Conservation (phyloP, 1,139 yeast genomes). For the Insectozyma bohioensis region DNA sequence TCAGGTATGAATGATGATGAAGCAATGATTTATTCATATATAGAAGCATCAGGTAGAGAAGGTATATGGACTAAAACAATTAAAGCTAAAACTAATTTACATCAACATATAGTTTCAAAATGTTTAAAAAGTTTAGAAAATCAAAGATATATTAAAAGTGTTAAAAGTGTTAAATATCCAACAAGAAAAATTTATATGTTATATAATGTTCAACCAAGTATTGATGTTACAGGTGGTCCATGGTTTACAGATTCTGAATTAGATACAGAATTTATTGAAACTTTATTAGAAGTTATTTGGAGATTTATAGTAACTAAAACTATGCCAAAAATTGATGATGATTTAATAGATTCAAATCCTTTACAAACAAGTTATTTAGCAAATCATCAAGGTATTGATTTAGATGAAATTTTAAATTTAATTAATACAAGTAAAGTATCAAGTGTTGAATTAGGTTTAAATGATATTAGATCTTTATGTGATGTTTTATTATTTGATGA, state of each 20-base stretch:
- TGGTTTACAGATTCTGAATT: slow-evolving; percentile 98
- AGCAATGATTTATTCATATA: slow-evolving; percentile 85
- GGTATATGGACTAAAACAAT: slow-evolving; percentile 96
- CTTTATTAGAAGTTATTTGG: slow-evolving; percentile 83
- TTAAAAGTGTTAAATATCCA: slow-evolving; percentile 93
- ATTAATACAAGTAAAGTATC: slow-evolving; percentile 76
- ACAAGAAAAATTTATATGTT: slow-evolving; percentile 96
- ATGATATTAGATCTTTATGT: slow-evolving; percentile 79
- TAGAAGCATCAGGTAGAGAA: slow-evolving; percentile 91
- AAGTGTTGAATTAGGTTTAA: slow-evolving; percentile 70
- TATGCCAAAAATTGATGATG: slow-evolving; percentile 63
- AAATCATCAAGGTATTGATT: slow-evolving; percentile 61
- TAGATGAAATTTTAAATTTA: slow-evolving; percentile 72
- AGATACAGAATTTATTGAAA: slow-evolving; percentile 90
- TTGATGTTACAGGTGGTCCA: slow-evolving; percentile 98
- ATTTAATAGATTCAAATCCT: slow-evolving; percentile 22
- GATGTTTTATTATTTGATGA: slow-evolving; percentile 89
- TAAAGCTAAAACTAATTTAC: slow-evolving; percentile 86
- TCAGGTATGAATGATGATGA: slow-evolving; percentile 83
- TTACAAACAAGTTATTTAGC: slow-evolving; percentile 50
- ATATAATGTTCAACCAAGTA: slow-evolving; percentile 87
- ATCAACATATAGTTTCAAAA: slow-evolving; percentile 86
- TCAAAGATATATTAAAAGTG: slow-evolving; percentile 83
- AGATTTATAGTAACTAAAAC: slow-evolving; percentile 74
- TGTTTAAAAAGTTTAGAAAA: slow-evolving; percentile 81